Conservation (phyloP, 2,329 filamentous ascomycete genomes). For the Aspergillus melleus region DNA sequence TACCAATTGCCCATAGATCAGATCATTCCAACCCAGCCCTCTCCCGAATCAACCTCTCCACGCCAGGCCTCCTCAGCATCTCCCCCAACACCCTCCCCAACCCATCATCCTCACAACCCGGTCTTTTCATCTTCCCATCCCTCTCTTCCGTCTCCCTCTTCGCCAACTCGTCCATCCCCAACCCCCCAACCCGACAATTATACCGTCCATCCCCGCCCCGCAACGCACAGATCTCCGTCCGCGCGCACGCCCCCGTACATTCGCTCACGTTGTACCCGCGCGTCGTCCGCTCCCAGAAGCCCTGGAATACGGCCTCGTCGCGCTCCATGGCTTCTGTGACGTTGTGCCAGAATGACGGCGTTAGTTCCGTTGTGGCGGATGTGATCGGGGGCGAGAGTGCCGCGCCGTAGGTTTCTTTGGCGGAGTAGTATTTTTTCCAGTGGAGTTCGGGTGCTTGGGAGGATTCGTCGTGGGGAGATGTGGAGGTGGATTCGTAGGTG, state of each 20-base stretch:
- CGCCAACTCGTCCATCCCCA: constrained; percentile 26
- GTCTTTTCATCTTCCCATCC: constrained; percentile 1
- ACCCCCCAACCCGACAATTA: constrained; percentile 46
- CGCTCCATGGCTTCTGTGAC: constrained; percentile 52
- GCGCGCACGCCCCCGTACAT: constrained; percentile 48
- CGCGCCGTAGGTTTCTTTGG: constrained; percentile 54
- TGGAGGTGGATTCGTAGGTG: not conserved
- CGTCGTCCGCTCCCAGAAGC: constrained; percentile 50
- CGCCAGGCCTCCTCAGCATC: constrained; percentile 12
- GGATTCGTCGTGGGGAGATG: no score
- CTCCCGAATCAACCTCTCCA: not conserved
- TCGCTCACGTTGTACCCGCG: constrained; percentile 46
- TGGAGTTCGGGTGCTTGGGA: constrained; percentile 28
- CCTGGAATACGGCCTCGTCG: constrained; percentile 46
- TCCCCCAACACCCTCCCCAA: constrained; percentile 24
- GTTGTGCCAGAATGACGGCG: constrained; percentile 61
- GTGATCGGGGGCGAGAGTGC: constrained; percentile 45
- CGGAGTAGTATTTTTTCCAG: constrained; percentile 60
- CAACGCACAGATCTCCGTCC: constrained; percentile 53
- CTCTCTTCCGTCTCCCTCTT: constrained; percentile 26
- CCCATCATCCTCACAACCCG: constrained; percentile 27
- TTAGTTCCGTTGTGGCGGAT: constrained; percentile 47
- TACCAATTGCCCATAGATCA: not conserved
- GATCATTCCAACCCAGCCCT: not conserved
- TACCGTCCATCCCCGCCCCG: constrained; percentile 55